Evolutionary conservation across 768 basidiomycete genomes (phyloP).

Genomic region (Kwoniella pini): DNA sequence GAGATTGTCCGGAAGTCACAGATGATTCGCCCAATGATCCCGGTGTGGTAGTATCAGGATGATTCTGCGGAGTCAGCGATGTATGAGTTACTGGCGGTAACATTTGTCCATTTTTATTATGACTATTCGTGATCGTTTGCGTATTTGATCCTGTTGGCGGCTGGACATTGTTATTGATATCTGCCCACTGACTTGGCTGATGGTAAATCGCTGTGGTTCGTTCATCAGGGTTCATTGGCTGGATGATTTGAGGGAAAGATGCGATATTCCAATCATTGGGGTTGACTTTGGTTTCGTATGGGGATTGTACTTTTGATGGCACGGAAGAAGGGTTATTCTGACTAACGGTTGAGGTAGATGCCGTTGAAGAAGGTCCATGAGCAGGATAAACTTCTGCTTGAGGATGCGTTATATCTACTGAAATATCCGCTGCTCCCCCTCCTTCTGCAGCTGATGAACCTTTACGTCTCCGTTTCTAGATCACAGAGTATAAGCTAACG

Average conservation of each 20-base stretch:
- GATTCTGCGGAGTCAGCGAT: not conserved
- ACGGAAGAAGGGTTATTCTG: not conserved
- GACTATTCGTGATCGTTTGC: too few species aligned
- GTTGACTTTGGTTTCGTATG: not conserved
- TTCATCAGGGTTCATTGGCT: not conserved
- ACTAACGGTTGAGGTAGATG: not conserved
- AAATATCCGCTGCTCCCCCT: not conserved
- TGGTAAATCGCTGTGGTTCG: not conserved
- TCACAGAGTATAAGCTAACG: constrained; percentile 18
- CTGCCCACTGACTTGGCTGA: too few species aligned
- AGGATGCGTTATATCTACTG: constrained; percentile 1
- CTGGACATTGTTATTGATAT: not conserved
- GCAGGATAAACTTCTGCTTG: constrained; percentile 18
- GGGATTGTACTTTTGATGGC: not conserved
- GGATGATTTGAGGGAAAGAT: constrained; percentile 3
- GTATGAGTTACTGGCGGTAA: not conserved
- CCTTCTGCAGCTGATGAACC: constrained; percentile 5
- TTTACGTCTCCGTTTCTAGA: constrained; percentile 41
- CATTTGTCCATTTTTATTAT: not conserved
- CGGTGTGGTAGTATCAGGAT: constrained; percentile 16
- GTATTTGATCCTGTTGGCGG: not conserved
- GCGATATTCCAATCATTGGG: constrained; percentile 5
- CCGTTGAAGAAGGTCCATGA: constrained; percentile 5
- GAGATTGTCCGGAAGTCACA: constrained; percentile 28
- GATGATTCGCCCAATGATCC: constrained; percentile 23